Evolutionary conservation across 106 monocot species (phyloP), one percentile per base, ranked within the genome.

Genomic region (Platanthera zijinensis): DNA sequence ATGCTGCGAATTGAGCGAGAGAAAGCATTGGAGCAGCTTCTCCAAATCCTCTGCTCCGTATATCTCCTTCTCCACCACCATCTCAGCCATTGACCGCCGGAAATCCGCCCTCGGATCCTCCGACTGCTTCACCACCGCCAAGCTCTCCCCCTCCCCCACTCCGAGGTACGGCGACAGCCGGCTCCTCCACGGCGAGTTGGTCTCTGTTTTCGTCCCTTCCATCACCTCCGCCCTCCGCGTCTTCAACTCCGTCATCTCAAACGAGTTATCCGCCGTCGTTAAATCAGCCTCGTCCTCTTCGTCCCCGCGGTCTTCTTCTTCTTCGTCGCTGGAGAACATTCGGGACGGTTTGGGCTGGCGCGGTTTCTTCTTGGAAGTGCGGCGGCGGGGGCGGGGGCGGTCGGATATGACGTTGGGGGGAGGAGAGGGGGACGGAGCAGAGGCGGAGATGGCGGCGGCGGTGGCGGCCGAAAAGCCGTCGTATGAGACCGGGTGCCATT

Each of bases 71-170:
- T 89, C 95, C 56, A 84, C 76, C 66, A 95, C 83, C 95, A 95
- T 95, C 81, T 95, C 95, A 67, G 77, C 81, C 89, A 95, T 95
- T 56, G 95, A 92, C 39, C 84, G 67, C 73, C 89, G 75, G 84
- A 95, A 95, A 77, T 95, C 95, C 5, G 19, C 77, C 69, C 82
- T 69, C 10, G 95, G 95, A 69, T 95, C 84, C 47, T 81, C 82
- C 69, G 95, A 95, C 50, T 70, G 69, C 85, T 90, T 92, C 77
- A 84, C 86, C 82, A 95, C 88, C 61, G 95, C 95, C 57, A 89
- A 78, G 50, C 89, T 82, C 52, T 50, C 50, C 32, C 75, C 64
- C 10, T 79, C 56, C 13, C 74, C 74, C 19, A 39, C 10, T 73
- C 76, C 46, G 1, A 52, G 22, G 17, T 69, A 45, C 3, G 69